Conservation (phyloP, 768 basidiomycete genomes). For the Mycena vitilis region DNA sequence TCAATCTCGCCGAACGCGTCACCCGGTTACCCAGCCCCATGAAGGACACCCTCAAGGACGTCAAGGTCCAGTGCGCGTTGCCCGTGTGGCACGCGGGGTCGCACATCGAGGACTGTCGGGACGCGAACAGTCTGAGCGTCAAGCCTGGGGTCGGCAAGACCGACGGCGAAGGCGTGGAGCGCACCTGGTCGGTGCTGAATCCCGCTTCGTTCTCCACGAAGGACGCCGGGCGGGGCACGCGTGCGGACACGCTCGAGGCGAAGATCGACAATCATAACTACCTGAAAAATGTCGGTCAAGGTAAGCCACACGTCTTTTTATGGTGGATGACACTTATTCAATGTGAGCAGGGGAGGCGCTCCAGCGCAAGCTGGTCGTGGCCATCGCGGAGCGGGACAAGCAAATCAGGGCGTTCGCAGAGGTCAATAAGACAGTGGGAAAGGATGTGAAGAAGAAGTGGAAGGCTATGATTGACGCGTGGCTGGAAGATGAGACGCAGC, state of each 20-base stretch:
- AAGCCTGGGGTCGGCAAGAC: conserved; percentile 26
- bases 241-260: conserved; percentile 43
- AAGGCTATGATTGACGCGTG: neutral
- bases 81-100: conserved; percentile 15
- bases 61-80: neutral
- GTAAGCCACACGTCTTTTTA: neutral
- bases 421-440: neutral
- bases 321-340: no score
- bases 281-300: conserved; percentile 23
- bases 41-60: no score
- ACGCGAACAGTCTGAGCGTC: conserved; percentile 11
- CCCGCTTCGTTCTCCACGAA: conserved; percentile 38
- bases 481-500: neutral
- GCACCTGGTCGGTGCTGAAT: conserved; percentile 44
- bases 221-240: conserved; percentile 43
- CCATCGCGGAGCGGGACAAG: neutral
- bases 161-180: conserved; percentile 37
- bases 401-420: neutral
- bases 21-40: no score
- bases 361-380: conserved; percentile 16
- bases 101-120: neutral
- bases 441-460: no score
- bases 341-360: conserved; percentile 23
- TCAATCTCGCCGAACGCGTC: neutral
- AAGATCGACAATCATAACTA: conserved; percentile 37